Evolutionary conservation across 129 eudicot genomes (phyloP), one percentile per base, ranked within the genome.

Genomic region (Solidago caesia): DNA sequence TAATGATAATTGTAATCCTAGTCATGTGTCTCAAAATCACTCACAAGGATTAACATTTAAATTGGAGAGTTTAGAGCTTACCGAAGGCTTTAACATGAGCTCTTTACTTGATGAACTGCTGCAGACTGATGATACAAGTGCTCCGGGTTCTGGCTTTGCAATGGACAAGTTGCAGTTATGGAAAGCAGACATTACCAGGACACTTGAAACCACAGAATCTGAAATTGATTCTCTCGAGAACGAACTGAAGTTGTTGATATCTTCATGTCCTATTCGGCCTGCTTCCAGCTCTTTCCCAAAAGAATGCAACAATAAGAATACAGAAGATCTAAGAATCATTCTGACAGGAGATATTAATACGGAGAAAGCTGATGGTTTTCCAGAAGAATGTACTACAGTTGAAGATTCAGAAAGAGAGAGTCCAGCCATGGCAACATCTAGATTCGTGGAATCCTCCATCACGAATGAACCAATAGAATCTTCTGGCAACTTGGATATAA

Each of bases 221-320:
- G 96, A 95, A 72, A 89, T 95, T 63, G 99, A 95, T 78, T 80
- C 82, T 13, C 96, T 95, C 64, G 99, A 95, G 80, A 85, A 77
- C 71, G 97, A 91, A 71, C 72, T 91, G 80, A 91, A 89, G 77
- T 80, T 79, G 8, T 62, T 89, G 80, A 61, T 48, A 26, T 61
- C 87, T 64, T 70, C 64, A 44, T 57, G 71, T 45, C 71, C 78
- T 25, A 7, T 29, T 71, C 82, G 82, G 4, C 68, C 83, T 72
- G 75, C 80, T 33, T 86, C 92, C 26, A 52, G 80, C 57, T 77
- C 82, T 73, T 53, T 58, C 10, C 81, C 77, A 4, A 67, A 39
- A 25, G 79, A 56, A 12, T 62, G 84, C 83, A 68, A 63, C 42
- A 57, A 44, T 11, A 77, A 74, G 60, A 67, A 79, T 63, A 13